Conservation (phyloP, 2,329 filamentous ascomycete genomes). For the Epichloe typhina region DNA sequence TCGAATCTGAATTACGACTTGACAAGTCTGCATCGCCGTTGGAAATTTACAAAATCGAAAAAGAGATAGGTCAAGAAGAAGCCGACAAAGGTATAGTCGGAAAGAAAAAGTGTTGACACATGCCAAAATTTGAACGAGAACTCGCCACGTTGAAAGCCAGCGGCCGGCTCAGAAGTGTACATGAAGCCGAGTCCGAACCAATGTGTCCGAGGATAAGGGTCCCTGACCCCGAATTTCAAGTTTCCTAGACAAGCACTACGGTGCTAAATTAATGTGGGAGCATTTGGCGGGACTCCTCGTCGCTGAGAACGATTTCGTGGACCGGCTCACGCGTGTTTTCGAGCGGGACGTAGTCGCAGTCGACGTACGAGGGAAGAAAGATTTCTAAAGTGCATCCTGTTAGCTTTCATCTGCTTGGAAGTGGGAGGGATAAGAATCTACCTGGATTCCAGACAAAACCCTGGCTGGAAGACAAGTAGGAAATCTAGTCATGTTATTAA, state of each 20-base stretch:
- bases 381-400: slow-evolving; percentile 42
- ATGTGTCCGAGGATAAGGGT: slow-evolving; percentile 2
- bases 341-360: slow-evolving; percentile 61
- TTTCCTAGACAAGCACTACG: slow-evolving; percentile 3
- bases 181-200: not conserved
- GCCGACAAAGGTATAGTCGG: not conserved
- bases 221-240: slow-evolving; percentile 1
- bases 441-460: slow-evolving; percentile 76
- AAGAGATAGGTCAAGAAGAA: not conserved
- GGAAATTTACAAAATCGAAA: not conserved
- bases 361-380: slow-evolving; percentile 66
- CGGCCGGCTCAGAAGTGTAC: not conserved
- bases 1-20: not conserved
- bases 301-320: slow-evolving; percentile 62
- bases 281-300: slow-evolving; percentile 60
- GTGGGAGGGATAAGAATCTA: slow-evolving; percentile 18
- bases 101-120: not conserved
- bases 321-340: slow-evolving; percentile 67
- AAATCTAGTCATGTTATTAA: slow-evolving; percentile 41
- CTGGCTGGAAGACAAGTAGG: slow-evolving; percentile 66
- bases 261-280: slow-evolving; percentile 41
- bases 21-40: not conserved
- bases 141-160: not conserved
- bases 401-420: slow-evolving; percentile 4
- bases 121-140: not conserved